A percentile compares a stretch with the other conserved stretches of the same genome.
Conservation (phyloP, 352 stramenopile genomes). For the Pilasporangium apinafurcum region DNA sequence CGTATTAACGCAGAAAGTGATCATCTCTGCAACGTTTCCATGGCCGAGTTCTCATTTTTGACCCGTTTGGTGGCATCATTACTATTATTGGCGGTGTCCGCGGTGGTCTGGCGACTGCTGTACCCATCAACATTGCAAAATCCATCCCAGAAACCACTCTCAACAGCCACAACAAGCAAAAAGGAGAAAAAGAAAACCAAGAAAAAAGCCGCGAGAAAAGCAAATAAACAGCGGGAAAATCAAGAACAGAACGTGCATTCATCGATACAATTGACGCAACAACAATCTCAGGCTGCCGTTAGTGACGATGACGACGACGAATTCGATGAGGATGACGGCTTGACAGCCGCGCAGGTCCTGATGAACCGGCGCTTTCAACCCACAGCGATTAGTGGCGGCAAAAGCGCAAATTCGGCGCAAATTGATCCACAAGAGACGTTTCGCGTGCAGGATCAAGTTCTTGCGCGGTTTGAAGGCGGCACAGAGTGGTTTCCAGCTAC, state of each 20-base stretch:
- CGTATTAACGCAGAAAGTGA: no score
- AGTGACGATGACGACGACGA: constrained; percentile 20
- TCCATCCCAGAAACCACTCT: background rate
- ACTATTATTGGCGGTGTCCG: constrained; percentile 26
- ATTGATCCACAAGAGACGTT: constrained; percentile 18
- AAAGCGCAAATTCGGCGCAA: constrained; percentile 9
- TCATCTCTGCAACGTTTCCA: constrained; percentile 2
- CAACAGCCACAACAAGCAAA: background rate
- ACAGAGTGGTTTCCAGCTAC: constrained; percentile 56
- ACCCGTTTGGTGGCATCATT: constrained; percentile 33
- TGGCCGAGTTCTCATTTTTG: constrained; percentile 27
- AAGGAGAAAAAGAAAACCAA: constrained; percentile 34
- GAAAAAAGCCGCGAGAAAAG: constrained; percentile 40
- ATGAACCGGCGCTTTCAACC: constrained; percentile 56
- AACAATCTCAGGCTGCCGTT: background rate
- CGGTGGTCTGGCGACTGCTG: constrained; percentile 32
- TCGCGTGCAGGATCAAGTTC: constrained; percentile 34
- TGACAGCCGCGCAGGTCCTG: constrained; percentile 54
- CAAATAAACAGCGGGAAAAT: constrained; percentile 1
- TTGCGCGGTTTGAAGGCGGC: constrained; percentile 53
- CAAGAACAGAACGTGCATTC: background rate
- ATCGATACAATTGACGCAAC: background rate
- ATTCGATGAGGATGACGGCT: constrained; percentile 51
- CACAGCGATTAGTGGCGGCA: constrained; percentile 33
- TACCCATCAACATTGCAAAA: background rate